These are phyloP conservation scores for Helminthosporium solani DNA, from an alignment of 2,329 filamentous ascomycete species.

Conservation along the genomic window DNA sequence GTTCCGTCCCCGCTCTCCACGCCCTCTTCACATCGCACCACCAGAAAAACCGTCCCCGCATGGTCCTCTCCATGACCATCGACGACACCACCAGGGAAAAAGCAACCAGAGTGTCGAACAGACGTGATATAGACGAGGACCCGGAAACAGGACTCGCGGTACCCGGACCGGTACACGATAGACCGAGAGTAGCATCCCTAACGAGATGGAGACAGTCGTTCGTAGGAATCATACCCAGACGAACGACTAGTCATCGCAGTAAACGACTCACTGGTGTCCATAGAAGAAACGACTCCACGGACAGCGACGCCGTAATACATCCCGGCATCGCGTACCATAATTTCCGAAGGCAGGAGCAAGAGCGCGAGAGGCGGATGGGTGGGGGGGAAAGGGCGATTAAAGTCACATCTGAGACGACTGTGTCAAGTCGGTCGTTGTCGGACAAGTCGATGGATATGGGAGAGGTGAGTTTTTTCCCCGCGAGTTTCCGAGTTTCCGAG, in stretches of 20 bases:
- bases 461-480: background rate
- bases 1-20: conserved; percentile 12
- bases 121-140: background rate
- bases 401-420: conserved; percentile 9
- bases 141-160: background rate
- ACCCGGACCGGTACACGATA: background rate
- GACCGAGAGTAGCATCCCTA: background rate
- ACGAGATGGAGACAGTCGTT: conserved; percentile 7
- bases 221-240: conserved; percentile 4
- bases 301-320: conserved; percentile 8
- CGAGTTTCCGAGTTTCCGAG: too few relatives aligned
- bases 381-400: background rate
- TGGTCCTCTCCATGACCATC: background rate
- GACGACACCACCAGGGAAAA: conserved; percentile 1
- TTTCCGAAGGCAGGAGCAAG: conserved; percentile 5
- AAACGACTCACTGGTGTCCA: background rate
- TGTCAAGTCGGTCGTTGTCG: conserved; percentile 4
- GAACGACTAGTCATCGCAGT: background rate
- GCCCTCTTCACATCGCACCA: conserved; percentile 9
- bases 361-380: background rate
- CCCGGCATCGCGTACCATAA: conserved; percentile 7
- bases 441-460: background rate
- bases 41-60: background rate
- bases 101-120: background rate
- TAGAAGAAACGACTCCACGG: conserved; percentile 3